phyloP scores from a whole-genome alignment of 1,139 yeast species.

The Taphrina betulina region DNA sequence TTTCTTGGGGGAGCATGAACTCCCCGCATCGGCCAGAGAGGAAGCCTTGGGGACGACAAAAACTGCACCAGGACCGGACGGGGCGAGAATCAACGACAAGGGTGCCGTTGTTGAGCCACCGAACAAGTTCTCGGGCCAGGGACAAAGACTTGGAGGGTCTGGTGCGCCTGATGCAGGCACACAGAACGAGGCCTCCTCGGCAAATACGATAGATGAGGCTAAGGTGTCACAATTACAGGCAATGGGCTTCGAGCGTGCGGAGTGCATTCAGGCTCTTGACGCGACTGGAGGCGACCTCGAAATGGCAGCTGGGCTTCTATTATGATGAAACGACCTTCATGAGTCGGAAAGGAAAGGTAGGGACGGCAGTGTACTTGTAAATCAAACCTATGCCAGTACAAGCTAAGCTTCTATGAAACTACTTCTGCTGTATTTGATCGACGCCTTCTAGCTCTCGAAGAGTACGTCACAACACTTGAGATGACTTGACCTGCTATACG shows the following conservation, averaged over 20 bases:
- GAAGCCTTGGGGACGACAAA: constrained; percentile 20
- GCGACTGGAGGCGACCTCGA: constrained; percentile 76
- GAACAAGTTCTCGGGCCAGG: constrained; percentile 8
- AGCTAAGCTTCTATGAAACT: no score
- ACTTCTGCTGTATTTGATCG: no score
- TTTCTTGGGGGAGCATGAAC: constrained; percentile 72
- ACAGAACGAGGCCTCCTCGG: constrained; percentile 31
- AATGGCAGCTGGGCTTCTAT: constrained; percentile 75
- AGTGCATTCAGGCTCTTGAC: constrained; percentile 65
- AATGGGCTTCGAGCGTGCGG: constrained; percentile 67
- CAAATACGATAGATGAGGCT: constrained; percentile 47
- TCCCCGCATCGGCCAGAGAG: constrained; percentile 50
- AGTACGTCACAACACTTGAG: no score
- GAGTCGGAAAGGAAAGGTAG: neutral
- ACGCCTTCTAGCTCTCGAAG: no score
- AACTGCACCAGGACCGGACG: constrained; percentile 28
- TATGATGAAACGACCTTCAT: constrained; percentile 40
- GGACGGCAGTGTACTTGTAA: no score
- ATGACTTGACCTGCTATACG: no score
- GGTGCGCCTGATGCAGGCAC: constrained; percentile 27
- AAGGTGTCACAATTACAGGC: constrained; percentile 58
- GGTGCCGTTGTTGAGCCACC: constrained; percentile 33
- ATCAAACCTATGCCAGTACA: no score
- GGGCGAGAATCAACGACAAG: constrained; percentile 42
- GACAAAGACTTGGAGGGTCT: constrained; percentile 34